phyloP scores from a whole-genome alignment of 352 stramenopile genomes.

The Globisporangium irregulare region DNA sequence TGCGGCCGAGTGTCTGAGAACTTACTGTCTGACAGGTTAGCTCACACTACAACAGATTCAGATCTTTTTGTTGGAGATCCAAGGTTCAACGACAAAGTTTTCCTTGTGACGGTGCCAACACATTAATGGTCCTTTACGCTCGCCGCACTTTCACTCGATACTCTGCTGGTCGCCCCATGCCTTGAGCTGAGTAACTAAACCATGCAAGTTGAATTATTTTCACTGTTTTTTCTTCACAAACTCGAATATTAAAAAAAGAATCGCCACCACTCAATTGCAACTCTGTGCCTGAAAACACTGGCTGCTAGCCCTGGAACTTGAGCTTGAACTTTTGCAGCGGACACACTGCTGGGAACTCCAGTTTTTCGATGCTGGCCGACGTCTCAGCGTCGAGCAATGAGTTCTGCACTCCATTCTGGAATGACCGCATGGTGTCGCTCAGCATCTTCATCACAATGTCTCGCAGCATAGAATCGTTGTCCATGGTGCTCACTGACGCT shows the following conservation, averaged over 20 bases:
- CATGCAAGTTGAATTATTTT: neutral
- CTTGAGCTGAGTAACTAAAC: neutral
- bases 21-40: too few species aligned
- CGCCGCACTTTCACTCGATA: neutral
- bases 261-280: neutral
- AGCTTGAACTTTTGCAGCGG: constrained; percentile 7
- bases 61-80: neutral
- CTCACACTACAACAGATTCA: too few species aligned
- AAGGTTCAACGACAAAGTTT: neutral
- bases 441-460: constrained; percentile 8
- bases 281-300: neutral
- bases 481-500: neutral
- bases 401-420: constrained; percentile 9
- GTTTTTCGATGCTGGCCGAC: neutral
- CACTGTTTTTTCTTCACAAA: neutral
- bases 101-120: neutral
- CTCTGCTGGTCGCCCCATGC: neutral
- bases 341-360: neutral
- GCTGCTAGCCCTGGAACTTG: neutral
- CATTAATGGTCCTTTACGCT: neutral
- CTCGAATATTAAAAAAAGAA: neutral
- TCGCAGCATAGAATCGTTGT: neutral
- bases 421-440: constrained; percentile 12
- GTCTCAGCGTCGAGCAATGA: neutral
- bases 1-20: too few species aligned